Evolutionary conservation across 2,329 filamentous ascomycete species (phyloP).

Genomic region (Neoascochyta sp.): DNA sequence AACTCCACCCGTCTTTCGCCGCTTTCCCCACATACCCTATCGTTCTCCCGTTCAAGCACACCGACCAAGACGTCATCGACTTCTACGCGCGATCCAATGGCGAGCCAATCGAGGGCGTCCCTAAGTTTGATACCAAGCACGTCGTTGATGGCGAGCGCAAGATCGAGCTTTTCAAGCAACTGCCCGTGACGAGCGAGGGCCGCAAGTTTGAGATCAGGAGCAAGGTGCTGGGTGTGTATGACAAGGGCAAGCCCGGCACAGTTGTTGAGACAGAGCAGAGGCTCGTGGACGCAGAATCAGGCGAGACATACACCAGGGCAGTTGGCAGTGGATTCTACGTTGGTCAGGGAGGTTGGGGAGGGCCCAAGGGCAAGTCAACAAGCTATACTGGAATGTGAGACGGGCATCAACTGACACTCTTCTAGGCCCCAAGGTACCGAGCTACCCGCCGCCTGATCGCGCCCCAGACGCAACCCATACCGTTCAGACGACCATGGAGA

Average conservation of each 20-base stretch:
- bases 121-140: constrained; percentile 68
- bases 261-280: constrained; percentile 77
- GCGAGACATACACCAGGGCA: constrained; percentile 68
- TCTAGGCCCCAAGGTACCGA: constrained; percentile 64
- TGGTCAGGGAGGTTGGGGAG: constrained; percentile 78
- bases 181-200: constrained; percentile 69
- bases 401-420: constrained; percentile 1
- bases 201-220: constrained; percentile 70
- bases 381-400: background rate
- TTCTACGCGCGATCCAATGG: constrained; percentile 71
- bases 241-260: constrained; percentile 80
- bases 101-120: constrained; percentile 68
- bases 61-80: constrained; percentile 72
- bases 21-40: constrained; percentile 88
- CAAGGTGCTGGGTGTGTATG: constrained; percentile 80
- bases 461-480: constrained; percentile 67
- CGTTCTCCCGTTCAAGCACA: constrained; percentile 78
- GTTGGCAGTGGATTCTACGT: constrained; percentile 74
- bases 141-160: constrained; percentile 82
- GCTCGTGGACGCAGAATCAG: constrained; percentile 65
- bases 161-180: constrained; percentile 70
- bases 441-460: constrained; percentile 72
- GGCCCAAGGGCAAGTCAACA: constrained; percentile 68
- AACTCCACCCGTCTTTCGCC: constrained; percentile 80
- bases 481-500: constrained; percentile 68